Evolutionary conservation across 2,329 filamentous ascomycete species (phyloP).

Genomic region (Claviceps sp.): DNA sequence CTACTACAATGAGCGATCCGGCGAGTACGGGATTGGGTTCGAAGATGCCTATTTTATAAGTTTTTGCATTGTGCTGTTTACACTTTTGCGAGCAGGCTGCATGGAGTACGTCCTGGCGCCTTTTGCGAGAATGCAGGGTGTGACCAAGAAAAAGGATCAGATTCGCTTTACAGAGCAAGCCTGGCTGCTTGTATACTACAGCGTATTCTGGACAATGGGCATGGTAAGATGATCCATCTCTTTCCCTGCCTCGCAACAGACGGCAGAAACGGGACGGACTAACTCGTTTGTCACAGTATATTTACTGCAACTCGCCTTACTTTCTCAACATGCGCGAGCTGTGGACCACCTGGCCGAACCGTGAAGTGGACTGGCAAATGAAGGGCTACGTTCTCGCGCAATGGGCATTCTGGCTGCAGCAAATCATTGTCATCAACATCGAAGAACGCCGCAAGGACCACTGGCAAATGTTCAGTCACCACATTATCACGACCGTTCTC

Average conservation of each 20-base stretch:
- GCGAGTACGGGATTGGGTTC: slow-evolving; percentile 60
- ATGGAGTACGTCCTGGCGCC: slow-evolving; percentile 85
- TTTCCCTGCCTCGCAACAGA: neutral
- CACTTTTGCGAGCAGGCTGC: slow-evolving; percentile 64
- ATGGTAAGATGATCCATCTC: slow-evolving; percentile 44
- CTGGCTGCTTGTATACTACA: slow-evolving; percentile 79
- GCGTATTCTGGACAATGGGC: slow-evolving; percentile 68
- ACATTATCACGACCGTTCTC: slow-evolving; percentile 75
- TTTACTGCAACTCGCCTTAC: slow-evolving; percentile 67
- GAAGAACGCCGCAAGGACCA: slow-evolving; percentile 92
- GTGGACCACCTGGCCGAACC: slow-evolving; percentile 75
- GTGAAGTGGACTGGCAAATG: slow-evolving; percentile 60
- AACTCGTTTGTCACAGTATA: slow-evolving; percentile 41
- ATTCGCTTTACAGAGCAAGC: slow-evolving; percentile 88
- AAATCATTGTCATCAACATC: slow-evolving; percentile 86
- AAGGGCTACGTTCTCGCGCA: slow-evolving; percentile 89
- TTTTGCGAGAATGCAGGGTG: slow-evolving; percentile 56
- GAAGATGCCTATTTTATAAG: slow-evolving; percentile 69
- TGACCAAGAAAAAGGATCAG: slow-evolving; percentile 62
- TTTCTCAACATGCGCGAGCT: slow-evolving; percentile 64
- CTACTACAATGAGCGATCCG: slow-evolving; percentile 59
- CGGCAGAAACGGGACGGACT: neutral
- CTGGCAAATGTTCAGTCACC: slow-evolving; percentile 93
- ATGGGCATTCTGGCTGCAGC: slow-evolving; percentile 87
- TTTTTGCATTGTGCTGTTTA: slow-evolving; percentile 74